phyloP scores from a whole-genome alignment of 2,329 filamentous ascomycete species.

The Zymoseptoria pseudotritici region DNA sequence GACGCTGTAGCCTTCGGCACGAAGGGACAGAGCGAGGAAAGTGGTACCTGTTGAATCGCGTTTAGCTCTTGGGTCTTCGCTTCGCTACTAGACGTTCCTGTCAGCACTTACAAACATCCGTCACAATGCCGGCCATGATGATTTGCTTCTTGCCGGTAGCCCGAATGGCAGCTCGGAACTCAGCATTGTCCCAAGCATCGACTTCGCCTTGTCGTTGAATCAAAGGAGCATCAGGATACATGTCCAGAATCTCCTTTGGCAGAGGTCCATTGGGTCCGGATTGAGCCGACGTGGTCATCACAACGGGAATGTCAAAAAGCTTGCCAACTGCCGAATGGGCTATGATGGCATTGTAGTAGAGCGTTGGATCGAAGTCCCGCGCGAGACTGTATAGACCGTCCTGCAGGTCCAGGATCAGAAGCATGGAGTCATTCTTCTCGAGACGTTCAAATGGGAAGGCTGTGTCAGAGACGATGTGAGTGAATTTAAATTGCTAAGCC shows the following conservation, averaged over 20 bases:
- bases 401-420: slow-evolving; percentile 55
- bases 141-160: slow-evolving; percentile 62
- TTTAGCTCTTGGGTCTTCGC: not conserved
- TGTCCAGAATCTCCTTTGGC: slow-evolving; percentile 58
- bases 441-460: slow-evolving; percentile 30
- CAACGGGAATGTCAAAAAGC: slow-evolving; percentile 59
- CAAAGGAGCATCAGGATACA: slow-evolving; percentile 57
- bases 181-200: slow-evolving; percentile 67
- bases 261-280: slow-evolving; percentile 62
- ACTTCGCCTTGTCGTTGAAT: slow-evolving; percentile 65
- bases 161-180: slow-evolving; percentile 58
- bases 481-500: not conserved
- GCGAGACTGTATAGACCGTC: slow-evolving; percentile 53
- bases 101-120: slow-evolving; percentile 58
- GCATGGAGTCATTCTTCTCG: slow-evolving; percentile 36
- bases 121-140: slow-evolving; percentile 64
- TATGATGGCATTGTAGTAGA: slow-evolving; percentile 60
- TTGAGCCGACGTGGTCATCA: slow-evolving; percentile 65
- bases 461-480: slow-evolving; percentile 1
- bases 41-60: slow-evolving; percentile 44
- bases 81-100: not conserved
- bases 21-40: slow-evolving; percentile 65
- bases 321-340: slow-evolving; percentile 61
- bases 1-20: slow-evolving; percentile 64
- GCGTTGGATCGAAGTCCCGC: slow-evolving; percentile 58